Conservation (phyloP, 805 yeast genomes). For the Starmerella lactis-condensi region DNA sequence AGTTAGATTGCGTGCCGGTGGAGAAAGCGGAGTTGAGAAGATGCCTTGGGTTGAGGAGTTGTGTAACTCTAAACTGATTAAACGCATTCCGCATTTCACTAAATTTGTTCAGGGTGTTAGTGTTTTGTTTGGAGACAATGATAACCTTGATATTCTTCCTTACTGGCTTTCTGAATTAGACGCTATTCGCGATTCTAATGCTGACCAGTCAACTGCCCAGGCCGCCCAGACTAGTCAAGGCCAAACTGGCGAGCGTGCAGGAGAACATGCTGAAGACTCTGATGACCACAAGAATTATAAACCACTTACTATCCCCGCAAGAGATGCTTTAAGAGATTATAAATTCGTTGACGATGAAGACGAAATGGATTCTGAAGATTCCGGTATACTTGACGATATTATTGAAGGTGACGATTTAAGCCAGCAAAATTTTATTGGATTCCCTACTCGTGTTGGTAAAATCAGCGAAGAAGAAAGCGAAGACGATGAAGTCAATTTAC, state of each 20-base stretch:
- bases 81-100: slow-evolving; percentile 85
- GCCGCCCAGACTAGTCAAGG: not conserved
- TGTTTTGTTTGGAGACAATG: slow-evolving; percentile 71
- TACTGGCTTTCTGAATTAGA: slow-evolving; percentile 91
- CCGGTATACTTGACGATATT: slow-evolving; percentile 12
- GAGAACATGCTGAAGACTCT: too few species aligned
- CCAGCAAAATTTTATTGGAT: slow-evolving; percentile 10
- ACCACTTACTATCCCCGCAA: not conserved
- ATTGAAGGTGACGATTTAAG: slow-evolving; percentile 4
- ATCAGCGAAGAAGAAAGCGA: slow-evolving; percentile 44
- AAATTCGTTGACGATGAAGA: slow-evolving; percentile 35
- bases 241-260: not conserved
- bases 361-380: slow-evolving; percentile 25
- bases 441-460: slow-evolving; percentile 19
- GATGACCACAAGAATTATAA: too few species aligned
- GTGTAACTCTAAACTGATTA: slow-evolving; percentile 64
- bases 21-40: slow-evolving; percentile 21
- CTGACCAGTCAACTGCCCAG: slow-evolving; percentile 27
- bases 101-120: slow-evolving; percentile 89
- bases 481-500: slow-evolving; percentile 69
- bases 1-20: slow-evolving; percentile 41
- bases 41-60: slow-evolving; percentile 67
- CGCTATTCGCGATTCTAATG: slow-evolving; percentile 17
- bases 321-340: slow-evolving; percentile 2
- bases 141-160: slow-evolving; percentile 73